A percentile compares a stretch with the other conserved stretches of the same genome.
Conservation (phyloP, 805 yeast genomes). For the Gaillardinia entomophila region DNA sequence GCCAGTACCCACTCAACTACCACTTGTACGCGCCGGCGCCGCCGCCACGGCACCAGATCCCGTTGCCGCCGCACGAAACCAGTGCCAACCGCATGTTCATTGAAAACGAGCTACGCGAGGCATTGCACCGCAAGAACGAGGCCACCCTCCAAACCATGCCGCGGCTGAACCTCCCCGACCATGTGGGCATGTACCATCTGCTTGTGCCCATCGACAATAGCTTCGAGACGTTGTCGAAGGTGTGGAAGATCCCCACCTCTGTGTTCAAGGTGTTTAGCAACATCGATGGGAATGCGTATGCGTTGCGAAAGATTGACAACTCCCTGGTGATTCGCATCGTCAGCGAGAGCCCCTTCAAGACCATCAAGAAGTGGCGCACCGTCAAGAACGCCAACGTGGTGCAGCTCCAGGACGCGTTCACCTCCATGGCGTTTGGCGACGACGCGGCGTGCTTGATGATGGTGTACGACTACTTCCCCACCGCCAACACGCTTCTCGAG, state of each 20-base stretch:
- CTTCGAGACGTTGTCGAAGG: slow-evolving; percentile 23
- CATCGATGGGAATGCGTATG: slow-evolving; percentile 70
- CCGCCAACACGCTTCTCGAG: slow-evolving; percentile 64
- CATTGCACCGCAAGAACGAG: slow-evolving; percentile 66
- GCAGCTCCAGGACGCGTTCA: slow-evolving; percentile 72
- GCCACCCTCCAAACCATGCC: slow-evolving; percentile 69
- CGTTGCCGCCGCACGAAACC: slow-evolving; percentile 66
- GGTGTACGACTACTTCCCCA: slow-evolving; percentile 82
- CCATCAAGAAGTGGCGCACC: slow-evolving; percentile 63
- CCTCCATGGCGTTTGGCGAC: slow-evolving; percentile 82
- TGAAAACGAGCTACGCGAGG: slow-evolving; percentile 65
- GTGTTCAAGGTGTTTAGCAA: slow-evolving; percentile 79
- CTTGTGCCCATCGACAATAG: slow-evolving; percentile 70
- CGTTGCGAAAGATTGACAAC: slow-evolving; percentile 64
- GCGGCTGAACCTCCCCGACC: slow-evolving; percentile 46
- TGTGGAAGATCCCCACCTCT: slow-evolving; percentile 52
- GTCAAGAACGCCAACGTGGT: slow-evolving; percentile 56
- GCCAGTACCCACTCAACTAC: slow-evolving; percentile 57
- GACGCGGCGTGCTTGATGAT: slow-evolving; percentile 55
- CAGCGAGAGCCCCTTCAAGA: slow-evolving; percentile 54
- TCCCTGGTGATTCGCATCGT: slow-evolving; percentile 10
- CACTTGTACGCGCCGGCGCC: slow-evolving; percentile 90
- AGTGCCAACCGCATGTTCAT: slow-evolving; percentile 66
- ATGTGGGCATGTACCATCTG: slow-evolving; percentile 65
- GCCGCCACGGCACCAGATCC: slow-evolving; percentile 60